Evolutionary conservation across 2,329 filamentous ascomycete genomes (phyloP), one percentile per base, ranked within the genome.

Genomic region (Penicillium sp.): DNA sequence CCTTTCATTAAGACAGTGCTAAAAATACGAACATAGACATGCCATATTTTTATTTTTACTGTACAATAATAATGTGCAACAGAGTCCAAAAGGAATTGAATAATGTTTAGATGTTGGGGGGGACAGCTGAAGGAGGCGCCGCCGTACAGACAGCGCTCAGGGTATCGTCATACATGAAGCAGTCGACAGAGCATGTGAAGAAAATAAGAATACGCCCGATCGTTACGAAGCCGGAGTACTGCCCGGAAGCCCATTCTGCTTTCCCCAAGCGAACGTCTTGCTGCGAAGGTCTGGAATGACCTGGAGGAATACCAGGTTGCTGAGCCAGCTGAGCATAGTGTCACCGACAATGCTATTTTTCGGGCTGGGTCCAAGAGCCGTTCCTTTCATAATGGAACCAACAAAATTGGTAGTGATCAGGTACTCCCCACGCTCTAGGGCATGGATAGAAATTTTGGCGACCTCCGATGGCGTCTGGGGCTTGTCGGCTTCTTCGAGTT

Each of bases 401-500:
- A 96, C 71, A 61, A 87, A 85, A 59, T 86, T 88, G 12, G 92
- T 90, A 0, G 90, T 88, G 45, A 96, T 84, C 68, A 91, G 82
- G 73, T 90, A 93, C 25, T 94, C 81, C 0, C 93, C 94, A 37
- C 78, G 85, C 74, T 97, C 92, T 45, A 99, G 77, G 0, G 89
- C 90, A 43, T 78, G 77, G 51, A 99, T 86, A 0, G 90, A 81
- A 9, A 80, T 80, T 4, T 77, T 75, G 1, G 94, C 94, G 15
- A 95, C 91, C 58, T 89, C 83, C 6, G 94, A 88, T 6, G 91
- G 89, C 0, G 84, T 88, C 74, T 95, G 89, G 47, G 86, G 82
- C 15, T 88, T 88, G 72, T 99, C 94, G n/a, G 84, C 83, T 65
- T 90, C 86, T 75, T 97, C 94, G 46, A 97, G 77, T 52, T 88